A percentile compares a stretch with the other conserved stretches of the same genome.
Conservation (phyloP, 1,284 basidiomycete species). For the Veloporphyrellus conicus region DNA sequence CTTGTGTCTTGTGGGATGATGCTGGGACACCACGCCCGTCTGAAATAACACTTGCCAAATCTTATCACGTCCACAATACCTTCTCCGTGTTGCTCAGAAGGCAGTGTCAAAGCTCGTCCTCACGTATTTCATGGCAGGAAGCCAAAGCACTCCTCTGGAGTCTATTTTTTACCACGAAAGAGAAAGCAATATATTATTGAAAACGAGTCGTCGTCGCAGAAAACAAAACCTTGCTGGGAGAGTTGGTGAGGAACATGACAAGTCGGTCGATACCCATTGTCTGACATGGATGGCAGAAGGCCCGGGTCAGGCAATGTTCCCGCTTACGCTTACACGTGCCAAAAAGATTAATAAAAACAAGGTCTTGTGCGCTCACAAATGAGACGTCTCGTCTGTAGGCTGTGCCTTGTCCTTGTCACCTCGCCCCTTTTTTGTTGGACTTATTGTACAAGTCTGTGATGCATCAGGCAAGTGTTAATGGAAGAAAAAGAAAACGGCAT, state of each 20-base stretch:
- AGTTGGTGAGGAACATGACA: constrained; percentile 95
- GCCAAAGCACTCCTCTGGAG: constrained; percentile 86
- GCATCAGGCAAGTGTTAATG: not conserved
- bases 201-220: constrained; percentile 10
- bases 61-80: no score
- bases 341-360: constrained; percentile 17
- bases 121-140: constrained; percentile 87
- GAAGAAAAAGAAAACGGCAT: constrained; percentile 4
- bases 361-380: constrained; percentile 87
- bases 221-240: constrained; percentile 63
- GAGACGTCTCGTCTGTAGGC: constrained; percentile 94
- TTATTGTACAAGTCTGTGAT: constrained; percentile 37
- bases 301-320: not conserved
- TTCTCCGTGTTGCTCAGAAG: constrained; percentile 23
- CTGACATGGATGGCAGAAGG: constrained; percentile 54
- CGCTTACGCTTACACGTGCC: no score
- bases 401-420: constrained; percentile 99
- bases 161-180: constrained; percentile 52
- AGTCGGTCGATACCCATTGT: constrained; percentile 89
- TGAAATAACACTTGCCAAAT: no score
- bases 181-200: constrained; percentile 17
- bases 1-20: no score
- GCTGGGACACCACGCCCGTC: no score
- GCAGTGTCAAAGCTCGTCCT: constrained; percentile 38
- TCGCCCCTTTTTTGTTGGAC: constrained; percentile 88